Evolutionary conservation across 2,329 filamentous ascomycete species (phyloP).

Genomic region (Cryphonectria naterciae): DNA sequence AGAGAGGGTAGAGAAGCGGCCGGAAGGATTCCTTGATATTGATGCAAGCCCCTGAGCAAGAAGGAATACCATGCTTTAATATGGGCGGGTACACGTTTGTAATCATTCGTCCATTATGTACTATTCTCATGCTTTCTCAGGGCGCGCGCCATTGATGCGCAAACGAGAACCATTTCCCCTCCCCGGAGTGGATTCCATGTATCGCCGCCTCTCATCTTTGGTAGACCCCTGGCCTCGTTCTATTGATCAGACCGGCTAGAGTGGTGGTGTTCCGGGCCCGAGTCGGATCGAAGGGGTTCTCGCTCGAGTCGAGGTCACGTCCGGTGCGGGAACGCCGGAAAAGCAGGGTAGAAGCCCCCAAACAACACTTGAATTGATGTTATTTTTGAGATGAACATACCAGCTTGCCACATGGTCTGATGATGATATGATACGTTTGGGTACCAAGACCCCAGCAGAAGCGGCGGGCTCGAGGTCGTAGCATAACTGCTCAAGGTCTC

Average conservation of each 20-base stretch:
- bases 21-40: conserved; percentile 5
- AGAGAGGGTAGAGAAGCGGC: background rate
- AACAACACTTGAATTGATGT: background rate
- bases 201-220: background rate
- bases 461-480: too few species aligned
- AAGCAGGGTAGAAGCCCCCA: background rate
- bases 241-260: background rate
- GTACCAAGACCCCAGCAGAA: background rate
- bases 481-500: background rate
- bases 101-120: background rate
- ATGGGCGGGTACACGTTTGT: background rate
- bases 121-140: background rate
- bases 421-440: background rate
- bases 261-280: background rate
- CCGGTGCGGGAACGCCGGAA: background rate
- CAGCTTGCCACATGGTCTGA: background rate
- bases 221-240: background rate
- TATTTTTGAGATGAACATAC: too few species aligned
- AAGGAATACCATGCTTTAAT: background rate
- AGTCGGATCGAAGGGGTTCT: background rate
- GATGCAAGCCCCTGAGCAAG: conserved; percentile 16
- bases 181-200: background rate
- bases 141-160: background rate
- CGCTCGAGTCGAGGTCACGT: background rate
- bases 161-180: background rate